Conservation (phyloP, 2,329 filamentous ascomycete species). For the Colletotrichum neosansevieriae region DNA sequence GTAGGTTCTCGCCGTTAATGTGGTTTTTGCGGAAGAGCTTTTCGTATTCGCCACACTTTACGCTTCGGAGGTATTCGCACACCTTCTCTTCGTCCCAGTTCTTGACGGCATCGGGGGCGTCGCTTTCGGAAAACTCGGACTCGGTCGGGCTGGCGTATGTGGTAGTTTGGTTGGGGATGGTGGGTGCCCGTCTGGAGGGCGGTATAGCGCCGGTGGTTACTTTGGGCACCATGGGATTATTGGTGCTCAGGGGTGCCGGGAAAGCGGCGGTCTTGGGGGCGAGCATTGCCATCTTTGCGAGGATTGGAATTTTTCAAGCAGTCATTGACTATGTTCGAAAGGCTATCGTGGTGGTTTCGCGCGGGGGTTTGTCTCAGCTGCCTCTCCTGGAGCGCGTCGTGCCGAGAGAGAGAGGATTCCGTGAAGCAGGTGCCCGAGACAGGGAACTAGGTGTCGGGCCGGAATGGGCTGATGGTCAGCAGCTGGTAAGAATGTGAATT, state of each 20-base stretch:
- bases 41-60: conserved; percentile 95
- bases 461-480: background rate
- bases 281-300: conserved; percentile 76
- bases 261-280: conserved; percentile 78
- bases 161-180: conserved; percentile 63
- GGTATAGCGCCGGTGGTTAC: conserved; percentile 62
- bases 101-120: conserved; percentile 80
- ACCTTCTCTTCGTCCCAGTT: conserved; percentile 94
- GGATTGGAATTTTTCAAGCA: background rate
- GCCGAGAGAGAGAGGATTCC: conserved; percentile 20
- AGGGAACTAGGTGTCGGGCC: conserved; percentile 24
- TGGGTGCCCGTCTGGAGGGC: conserved; percentile 64
- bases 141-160: conserved; percentile 86
- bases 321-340: conserved; percentile 25
- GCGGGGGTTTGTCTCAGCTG: conserved; percentile 39
- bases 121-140: conserved; percentile 90
- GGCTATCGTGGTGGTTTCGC: conserved; percentile 8
- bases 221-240: conserved; percentile 59
- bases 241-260: conserved; percentile 66
- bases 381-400: conserved; percentile 40
- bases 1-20: conserved; percentile 95
- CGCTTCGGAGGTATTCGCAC: conserved; percentile 88
- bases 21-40: conserved; percentile 90
- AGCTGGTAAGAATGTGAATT: background rate
- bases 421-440: conserved; percentile 34